Percentiles rank a stretch among this genome's conserved stretches.
Evolutionary conservation across 768 basidiomycete genomes (phyloP).

Genomic region (Psilocybe azurescens): DNA sequence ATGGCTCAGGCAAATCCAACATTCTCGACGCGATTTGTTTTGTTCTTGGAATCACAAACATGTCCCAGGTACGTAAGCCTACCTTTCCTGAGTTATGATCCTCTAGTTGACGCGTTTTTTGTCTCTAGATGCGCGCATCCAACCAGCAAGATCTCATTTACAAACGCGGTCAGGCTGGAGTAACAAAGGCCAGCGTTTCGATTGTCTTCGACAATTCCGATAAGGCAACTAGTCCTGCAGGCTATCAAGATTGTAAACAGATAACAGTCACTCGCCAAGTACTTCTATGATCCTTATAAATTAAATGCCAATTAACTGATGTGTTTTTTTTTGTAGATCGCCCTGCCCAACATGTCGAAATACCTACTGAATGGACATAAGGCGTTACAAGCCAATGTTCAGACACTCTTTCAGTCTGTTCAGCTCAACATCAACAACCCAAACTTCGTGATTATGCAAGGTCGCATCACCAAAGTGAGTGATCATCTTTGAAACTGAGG

Average conservation of each 20-base stretch:
- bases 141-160: constrained; percentile 99
- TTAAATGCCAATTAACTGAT: not conserved
- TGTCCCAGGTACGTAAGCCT: constrained; percentile 68
- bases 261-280: constrained; percentile 98
- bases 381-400: constrained; percentile 81
- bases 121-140: constrained; percentile 84
- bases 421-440: constrained; percentile 99
- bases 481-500: no score
- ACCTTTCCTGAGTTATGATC: not conserved
- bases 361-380: constrained; percentile 98
- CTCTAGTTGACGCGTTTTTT: constrained; percentile 17
- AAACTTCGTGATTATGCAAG: constrained; percentile 99
- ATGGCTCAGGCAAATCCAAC: constrained; percentile 98
- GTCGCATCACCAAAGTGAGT: constrained; percentile 93
- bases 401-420: constrained; percentile 93
- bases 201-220: constrained; percentile 99
- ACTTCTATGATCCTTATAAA: constrained; percentile 22
- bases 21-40: constrained; percentile 99
- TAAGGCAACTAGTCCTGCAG: constrained; percentile 79
- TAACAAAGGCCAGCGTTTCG: constrained; percentile 97
- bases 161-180: constrained; percentile 97
- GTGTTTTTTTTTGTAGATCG: constrained; percentile 59
- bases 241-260: constrained; percentile 79
- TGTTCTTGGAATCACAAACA: constrained; percentile 96
- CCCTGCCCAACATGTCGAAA: constrained; percentile 91